Percentiles rank a stretch among this genome's conserved stretches.
phyloP scores from a whole-genome alignment of 1,139 yeast species.

The Debaryomyces fabryi region DNA sequence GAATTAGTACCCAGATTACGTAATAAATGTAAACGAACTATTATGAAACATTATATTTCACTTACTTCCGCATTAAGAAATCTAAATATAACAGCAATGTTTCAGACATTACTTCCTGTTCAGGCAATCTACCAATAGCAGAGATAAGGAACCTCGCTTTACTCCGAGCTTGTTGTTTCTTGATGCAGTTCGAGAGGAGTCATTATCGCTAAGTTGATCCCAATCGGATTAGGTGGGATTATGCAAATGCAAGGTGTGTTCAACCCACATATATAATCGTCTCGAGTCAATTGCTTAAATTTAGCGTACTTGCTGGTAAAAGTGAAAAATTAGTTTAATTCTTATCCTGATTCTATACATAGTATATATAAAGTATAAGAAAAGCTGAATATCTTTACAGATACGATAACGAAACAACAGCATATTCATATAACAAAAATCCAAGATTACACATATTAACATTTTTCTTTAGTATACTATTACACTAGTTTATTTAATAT shows the following conservation, averaged over 20 bases:
- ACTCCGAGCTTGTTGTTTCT: not conserved
- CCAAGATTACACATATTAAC: not conserved
- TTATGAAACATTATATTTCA: not conserved
- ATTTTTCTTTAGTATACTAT: not conserved
- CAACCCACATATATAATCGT: not conserved
- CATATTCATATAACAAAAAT: not conserved
- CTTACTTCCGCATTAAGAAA: conserved; percentile 4
- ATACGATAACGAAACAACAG: not conserved
- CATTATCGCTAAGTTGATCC: not conserved
- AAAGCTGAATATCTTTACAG: not conserved
- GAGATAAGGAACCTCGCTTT: conserved; percentile 3
- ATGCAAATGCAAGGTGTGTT: not conserved
- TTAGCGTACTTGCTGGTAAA: not conserved
- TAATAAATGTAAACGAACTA: not conserved
- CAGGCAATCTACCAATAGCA: not conserved
- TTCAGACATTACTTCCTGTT: not conserved
- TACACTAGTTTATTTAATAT: conserved; percentile 17
- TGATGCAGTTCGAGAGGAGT: not conserved
- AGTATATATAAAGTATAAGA: not conserved
- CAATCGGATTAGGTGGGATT: not conserved
- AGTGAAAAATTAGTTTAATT: not conserved
- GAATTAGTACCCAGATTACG: conserved; percentile 7
- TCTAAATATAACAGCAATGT: not conserved
- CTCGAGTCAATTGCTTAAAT: not conserved
- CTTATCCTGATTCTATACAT: not conserved